These are phyloP conservation scores for Centrapalus pauciflorus DNA, from an alignment of 129 eudicot species.

Conservation along the genomic window DNA sequence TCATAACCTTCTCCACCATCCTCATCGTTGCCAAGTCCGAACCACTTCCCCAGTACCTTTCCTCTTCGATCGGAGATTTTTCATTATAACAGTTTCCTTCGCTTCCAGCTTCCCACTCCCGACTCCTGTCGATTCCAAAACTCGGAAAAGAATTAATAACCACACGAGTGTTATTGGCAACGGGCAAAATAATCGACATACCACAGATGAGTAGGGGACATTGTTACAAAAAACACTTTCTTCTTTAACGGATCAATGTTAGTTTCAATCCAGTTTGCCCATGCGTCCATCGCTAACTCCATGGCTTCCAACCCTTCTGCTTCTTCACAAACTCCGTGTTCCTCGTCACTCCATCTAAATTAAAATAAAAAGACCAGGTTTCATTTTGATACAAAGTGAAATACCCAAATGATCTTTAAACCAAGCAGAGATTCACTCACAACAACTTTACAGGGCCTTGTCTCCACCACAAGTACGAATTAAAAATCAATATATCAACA, in stretches of 20 bases:
- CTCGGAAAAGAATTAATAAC: background rate
- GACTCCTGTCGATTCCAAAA: slow-evolving; percentile 49
- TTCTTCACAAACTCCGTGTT: slow-evolving; percentile 75
- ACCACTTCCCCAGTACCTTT: slow-evolving; percentile 81
- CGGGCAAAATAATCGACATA: slow-evolving; percentile 24
- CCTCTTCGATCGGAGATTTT: slow-evolving; percentile 47
- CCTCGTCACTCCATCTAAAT: slow-evolving; percentile 71
- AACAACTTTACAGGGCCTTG: slow-evolving; percentile 88
- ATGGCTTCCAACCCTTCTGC: slow-evolving; percentile 66
- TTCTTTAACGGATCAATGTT: slow-evolving; percentile 63
- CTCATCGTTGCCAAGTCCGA: slow-evolving; percentile 85
- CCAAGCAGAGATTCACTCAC: slow-evolving; percentile 44
- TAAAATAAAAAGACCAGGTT: background rate
- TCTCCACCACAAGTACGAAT: slow-evolving; percentile 98
- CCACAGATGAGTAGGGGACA: slow-evolving; percentile 96
- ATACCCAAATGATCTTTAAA: background rate
- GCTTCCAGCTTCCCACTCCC: slow-evolving; percentile 69
- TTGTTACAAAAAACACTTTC: slow-evolving; percentile 84
- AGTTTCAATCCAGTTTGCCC: slow-evolving; percentile 77
- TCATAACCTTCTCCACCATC: slow-evolving; percentile 59
- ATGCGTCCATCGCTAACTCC: slow-evolving; percentile 92
- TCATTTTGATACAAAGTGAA: background rate
- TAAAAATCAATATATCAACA: slow-evolving; percentile 85
- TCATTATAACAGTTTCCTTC: slow-evolving; percentile 86
- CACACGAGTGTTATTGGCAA: background rate